Evolutionary conservation across 169 alveolate genomes (phyloP), one percentile per base, ranked within the genome.

Genomic region (Eimeria falciformis): DNA sequence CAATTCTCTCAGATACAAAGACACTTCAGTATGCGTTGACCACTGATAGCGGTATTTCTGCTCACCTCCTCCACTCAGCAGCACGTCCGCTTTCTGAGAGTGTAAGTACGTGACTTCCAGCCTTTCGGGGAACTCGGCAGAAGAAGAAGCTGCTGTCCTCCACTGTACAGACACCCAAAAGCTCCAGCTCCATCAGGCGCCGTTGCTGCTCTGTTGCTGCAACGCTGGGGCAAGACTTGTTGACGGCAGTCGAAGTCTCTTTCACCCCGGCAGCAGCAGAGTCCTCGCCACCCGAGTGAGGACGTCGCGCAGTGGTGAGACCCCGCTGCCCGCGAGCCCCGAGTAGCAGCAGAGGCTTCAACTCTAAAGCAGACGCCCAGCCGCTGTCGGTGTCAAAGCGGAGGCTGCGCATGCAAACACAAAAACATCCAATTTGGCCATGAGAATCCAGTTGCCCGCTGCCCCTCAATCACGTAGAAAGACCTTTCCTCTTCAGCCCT

Each of bases 41-140:
- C 40, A 33, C 40, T 33, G 40, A 33, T 1, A 33, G 40, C 40
- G 40, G 40, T 33, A 33, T 33, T 33, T 33, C 40, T 33, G 40
- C 84, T 73, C 37, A 77, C 87, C 87, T 29, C 37, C 87, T 46
- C 87, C 87, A 77, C 87, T 77, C 50, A 2, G 87, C 87, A 27
- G 62, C 43, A 18, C n/a, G 56, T 29, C 87, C 87, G 18, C 69
- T 27, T 68, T 77, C 87, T 33, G 21, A 40, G 27, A 77, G 14
- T 21, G 69, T 77, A 7, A 77, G 69, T 17, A 77, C 53, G 43
- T 45, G 87, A 53, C 25, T 53, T 37, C 68, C 87, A 12, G 71
- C 47, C 33, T 25, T 47, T 11, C 17, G 29, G 27, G 87, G 87
- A 9, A 27, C 25, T 7, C 87, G 87, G 46, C 68, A 77, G 47